These are phyloP conservation scores for Calonectria ilicicola DNA, from an alignment of 2,329 filamentous ascomycete species.

Conservation along the genomic window DNA sequence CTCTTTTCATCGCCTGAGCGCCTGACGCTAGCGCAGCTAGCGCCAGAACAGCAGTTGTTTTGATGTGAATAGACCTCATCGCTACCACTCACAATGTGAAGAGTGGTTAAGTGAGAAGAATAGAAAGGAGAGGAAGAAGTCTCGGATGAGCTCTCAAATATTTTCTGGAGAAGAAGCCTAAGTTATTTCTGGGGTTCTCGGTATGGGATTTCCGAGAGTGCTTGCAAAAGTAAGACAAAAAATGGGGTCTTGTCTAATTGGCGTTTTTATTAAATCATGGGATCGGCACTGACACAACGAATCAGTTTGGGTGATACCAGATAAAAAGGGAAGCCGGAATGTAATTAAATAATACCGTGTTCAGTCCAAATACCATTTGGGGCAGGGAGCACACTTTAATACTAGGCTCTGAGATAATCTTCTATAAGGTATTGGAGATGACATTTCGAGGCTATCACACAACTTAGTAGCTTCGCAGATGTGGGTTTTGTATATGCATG, in stretches of 20 bases:
- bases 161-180: too few species aligned
- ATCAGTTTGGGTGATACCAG: background rate
- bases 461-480: too few species aligned
- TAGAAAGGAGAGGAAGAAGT: background rate
- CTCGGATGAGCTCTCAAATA: background rate
- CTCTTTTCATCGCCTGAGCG: background rate
- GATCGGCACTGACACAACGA: background rate
- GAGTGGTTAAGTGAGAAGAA: background rate
- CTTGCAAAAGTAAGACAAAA: background rate
- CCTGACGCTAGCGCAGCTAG: background rate
- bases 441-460: too few species aligned
- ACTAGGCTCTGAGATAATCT: too few species aligned
- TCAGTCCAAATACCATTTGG: too few species aligned
- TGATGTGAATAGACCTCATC: background rate
- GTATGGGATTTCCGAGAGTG: background rate
- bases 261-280: too few species aligned
- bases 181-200: background rate
- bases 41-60: background rate
- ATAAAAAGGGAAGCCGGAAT: background rate
- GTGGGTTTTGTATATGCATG: too few species aligned
- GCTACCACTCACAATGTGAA: background rate
- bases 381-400: too few species aligned
- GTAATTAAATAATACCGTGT: background rate
- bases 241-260: background rate
- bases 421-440: too few species aligned